Evolutionary conservation across 345 rosid genomes (phyloP).

Genomic region (Salix koriyanagi): DNA sequence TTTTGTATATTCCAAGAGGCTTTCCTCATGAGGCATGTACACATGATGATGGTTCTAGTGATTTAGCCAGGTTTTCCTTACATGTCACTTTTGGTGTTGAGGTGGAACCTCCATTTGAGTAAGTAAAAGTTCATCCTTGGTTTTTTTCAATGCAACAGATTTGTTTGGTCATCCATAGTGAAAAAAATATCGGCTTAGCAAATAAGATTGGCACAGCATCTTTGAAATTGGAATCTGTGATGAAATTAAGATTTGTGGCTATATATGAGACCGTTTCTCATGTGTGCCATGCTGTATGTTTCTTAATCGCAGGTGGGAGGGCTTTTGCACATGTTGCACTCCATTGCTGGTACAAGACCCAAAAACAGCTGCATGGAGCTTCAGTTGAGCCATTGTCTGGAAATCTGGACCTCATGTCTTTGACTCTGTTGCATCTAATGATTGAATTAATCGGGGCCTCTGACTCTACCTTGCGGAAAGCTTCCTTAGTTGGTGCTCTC

Average conservation of each 20-base stretch:
- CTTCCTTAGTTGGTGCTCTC: slow-evolving; percentile 45
- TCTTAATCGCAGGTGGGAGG: slow-evolving; percentile 51
- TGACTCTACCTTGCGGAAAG: slow-evolving; percentile 45
- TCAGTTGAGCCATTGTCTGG: slow-evolving; percentile 18
- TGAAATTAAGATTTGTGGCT: background rate
- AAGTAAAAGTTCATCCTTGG: slow-evolving; percentile 25
- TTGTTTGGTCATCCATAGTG: background rate
- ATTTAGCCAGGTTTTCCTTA: slow-evolving; percentile 38
- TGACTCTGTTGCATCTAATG: slow-evolving; percentile 38
- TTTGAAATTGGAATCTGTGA: background rate
- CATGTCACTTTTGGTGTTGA: slow-evolving; percentile 58
- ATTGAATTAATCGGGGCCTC: slow-evolving; percentile 35
- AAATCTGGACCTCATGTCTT: slow-evolving; percentile 23
- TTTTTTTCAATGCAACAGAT: background rate
- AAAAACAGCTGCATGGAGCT: slow-evolving; percentile 2
- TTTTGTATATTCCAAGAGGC: slow-evolving; percentile 62
- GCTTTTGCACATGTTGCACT: slow-evolving; percentile 50
- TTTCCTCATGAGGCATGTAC: slow-evolving; percentile 51
- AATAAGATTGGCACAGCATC: too few relatives aligned
- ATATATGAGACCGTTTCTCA: background rate
- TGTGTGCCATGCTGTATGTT: background rate
- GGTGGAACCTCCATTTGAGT: slow-evolving; percentile 66
- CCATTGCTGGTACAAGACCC: slow-evolving; percentile 32
- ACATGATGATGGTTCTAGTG: slow-evolving; percentile 7
- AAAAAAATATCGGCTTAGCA: background rate